Evolutionary conservation across 75 land plant species (phyloP).

Genomic region (Adiantum capillusveneris): DNA sequence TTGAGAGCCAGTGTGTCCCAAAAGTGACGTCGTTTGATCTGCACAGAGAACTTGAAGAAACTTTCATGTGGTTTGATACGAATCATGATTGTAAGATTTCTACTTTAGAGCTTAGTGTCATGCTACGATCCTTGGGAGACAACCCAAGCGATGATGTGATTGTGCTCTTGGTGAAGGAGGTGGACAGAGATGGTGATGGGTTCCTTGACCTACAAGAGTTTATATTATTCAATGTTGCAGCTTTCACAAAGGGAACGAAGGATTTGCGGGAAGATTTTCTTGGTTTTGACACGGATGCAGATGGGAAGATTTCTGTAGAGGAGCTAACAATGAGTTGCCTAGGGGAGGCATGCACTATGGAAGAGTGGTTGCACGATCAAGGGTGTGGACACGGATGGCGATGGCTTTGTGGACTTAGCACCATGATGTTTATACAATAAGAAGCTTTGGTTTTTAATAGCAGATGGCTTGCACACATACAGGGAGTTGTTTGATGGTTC

Average conservation of each 20-base stretch:
- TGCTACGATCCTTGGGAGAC: constrained; percentile 17
- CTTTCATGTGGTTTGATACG: constrained; percentile 15
- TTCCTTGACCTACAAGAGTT: constrained; percentile 21
- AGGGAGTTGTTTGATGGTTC: too few relatives aligned
- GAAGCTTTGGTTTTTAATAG: too few relatives aligned
- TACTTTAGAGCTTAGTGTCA: constrained; percentile 16
- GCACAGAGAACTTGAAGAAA: background rate
- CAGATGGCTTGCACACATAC: too few relatives aligned
- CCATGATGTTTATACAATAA: too few relatives aligned
- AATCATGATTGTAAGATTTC: constrained; percentile 25
- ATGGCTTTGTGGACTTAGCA: constrained; percentile 21
- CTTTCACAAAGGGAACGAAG: too few relatives aligned
- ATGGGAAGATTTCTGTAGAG: constrained; percentile 27
- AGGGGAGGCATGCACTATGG: constrained; percentile 21
- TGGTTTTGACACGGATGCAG: constrained; percentile 23
- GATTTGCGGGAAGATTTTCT: constrained; percentile 15
- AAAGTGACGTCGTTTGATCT: too few relatives aligned
- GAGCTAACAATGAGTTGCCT: constrained; percentile 25
- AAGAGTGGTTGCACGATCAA: constrained; percentile 26
- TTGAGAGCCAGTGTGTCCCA: too few relatives aligned
- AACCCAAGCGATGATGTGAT: constrained; percentile 6
- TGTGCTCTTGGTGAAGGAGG: constrained; percentile 13
- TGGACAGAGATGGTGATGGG: constrained; percentile 28
- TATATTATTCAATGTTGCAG: background rate
- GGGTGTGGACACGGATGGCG: constrained; percentile 24